A percentile compares a stretch with the other conserved stretches of the same genome.
Conservation (phyloP, 768 basidiomycete genomes). For the Thelephora ganbajun region DNA sequence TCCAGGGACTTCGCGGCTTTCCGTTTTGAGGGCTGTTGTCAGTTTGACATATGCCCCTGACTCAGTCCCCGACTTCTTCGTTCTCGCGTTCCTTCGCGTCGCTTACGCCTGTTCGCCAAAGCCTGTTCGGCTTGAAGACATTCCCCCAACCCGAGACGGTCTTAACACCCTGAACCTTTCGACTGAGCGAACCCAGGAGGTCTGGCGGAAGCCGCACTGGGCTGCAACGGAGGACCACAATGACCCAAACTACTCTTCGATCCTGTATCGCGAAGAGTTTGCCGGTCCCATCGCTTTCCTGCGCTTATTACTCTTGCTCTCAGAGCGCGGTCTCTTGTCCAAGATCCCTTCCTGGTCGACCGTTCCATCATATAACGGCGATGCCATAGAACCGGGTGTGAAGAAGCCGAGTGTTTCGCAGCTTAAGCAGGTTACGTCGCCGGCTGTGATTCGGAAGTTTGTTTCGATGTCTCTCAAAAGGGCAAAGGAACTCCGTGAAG, state of each 20-base stretch:
- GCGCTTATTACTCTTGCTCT: slow-evolving; percentile 17
- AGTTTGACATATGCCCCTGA: too few species aligned
- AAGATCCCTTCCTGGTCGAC: slow-evolving; percentile 7
- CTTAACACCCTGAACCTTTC: too few species aligned
- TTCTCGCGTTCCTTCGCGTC: too few species aligned
- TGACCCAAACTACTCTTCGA: slow-evolving; percentile 8
- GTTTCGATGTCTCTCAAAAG: slow-evolving; percentile 13
- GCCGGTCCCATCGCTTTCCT: slow-evolving; percentile 16
- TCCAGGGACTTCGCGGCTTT: too few species aligned
- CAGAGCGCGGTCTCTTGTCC: slow-evolving; percentile 14
- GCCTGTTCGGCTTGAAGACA: too few species aligned
- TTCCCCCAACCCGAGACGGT: too few species aligned
- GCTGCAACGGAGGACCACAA: not conserved
- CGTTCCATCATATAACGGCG: slow-evolving; percentile 13
- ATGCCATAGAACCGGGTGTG: slow-evolving; percentile 5
- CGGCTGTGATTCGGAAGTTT: slow-evolving; percentile 12
- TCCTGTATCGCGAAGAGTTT: slow-evolving; percentile 13
- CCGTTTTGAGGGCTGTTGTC: too few species aligned
- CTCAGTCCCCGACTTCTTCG: too few species aligned
- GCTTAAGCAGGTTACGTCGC: slow-evolving; percentile 16
- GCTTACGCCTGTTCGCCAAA: too few species aligned
- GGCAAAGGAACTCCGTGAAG: slow-evolving; percentile 9
- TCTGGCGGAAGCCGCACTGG: too few species aligned
- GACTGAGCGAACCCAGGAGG: too few species aligned
- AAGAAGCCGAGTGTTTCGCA: slow-evolving; percentile 3